Conservation (phyloP, 331 rosid genomes). For the Cydonia oblonga region DNA sequence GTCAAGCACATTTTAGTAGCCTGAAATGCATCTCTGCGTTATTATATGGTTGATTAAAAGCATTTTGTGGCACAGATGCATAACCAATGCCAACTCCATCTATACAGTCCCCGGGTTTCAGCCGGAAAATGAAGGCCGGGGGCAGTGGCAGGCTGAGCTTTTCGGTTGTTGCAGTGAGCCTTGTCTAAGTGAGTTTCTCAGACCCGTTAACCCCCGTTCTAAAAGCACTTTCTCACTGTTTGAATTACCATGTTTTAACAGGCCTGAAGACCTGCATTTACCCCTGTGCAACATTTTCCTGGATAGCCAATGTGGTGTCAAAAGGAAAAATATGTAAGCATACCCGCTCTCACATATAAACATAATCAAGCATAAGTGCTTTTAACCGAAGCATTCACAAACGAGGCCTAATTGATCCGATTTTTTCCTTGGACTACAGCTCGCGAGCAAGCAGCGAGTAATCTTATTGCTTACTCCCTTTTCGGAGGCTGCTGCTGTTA, state of each 20-base stretch:
- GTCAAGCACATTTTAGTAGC: not conserved
- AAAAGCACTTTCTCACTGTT: not conserved
- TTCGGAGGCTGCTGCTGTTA: conserved; percentile 29
- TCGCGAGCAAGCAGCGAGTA: conserved; percentile 11
- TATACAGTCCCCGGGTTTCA: not conserved
- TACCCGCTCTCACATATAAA: not conserved
- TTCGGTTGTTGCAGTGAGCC: conserved; percentile 17
- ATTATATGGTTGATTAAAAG: not conserved
- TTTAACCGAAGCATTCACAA: too few species aligned
- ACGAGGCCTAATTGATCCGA: not conserved
- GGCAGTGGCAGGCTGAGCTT: conserved; percentile 16
- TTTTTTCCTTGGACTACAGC: conserved; percentile 17
- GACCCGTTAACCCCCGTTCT: not conserved
- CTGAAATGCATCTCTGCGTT: not conserved
- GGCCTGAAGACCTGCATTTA: conserved; percentile 29
- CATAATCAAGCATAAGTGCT: too few species aligned
- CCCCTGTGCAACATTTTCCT: conserved; percentile 39
- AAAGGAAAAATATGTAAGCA: conserved; percentile 22
- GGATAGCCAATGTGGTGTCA: conserved; percentile 17
- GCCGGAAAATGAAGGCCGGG: not conserved
- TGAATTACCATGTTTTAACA: not conserved
- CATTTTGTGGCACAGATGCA: not conserved
- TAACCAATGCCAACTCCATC: conserved; percentile 6
- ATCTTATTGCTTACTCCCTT: conserved; percentile 13
- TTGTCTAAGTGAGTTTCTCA: conserved; percentile 10